phyloP scores from a whole-genome alignment of 2,329 filamentous ascomycete genomes.

The Penicillium concentricum region DNA sequence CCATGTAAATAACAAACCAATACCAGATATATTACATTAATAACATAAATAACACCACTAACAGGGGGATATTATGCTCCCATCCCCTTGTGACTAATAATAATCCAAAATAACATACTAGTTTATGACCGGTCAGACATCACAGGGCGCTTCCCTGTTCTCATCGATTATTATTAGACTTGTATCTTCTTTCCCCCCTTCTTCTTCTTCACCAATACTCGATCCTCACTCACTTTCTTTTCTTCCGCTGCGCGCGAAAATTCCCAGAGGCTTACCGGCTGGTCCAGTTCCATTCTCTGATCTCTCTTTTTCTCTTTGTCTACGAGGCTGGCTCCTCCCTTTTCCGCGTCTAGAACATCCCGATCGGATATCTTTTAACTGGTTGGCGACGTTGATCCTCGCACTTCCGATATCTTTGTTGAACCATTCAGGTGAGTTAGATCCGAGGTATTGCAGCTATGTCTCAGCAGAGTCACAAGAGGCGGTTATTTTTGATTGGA shows the following conservation, averaged over 20 bases:
- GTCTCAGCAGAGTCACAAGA: constrained; percentile 11
- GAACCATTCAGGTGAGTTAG: constrained; percentile 14
- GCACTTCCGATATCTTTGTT: constrained; percentile 10
- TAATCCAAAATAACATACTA: constrained; percentile 10
- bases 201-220: constrained; percentile 16
- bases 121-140: constrained; percentile 10
- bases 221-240: constrained; percentile 26
- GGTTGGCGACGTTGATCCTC: constrained; percentile 7
- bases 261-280: constrained; percentile 35
- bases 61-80: background rate
- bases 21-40: background rate
- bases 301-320: constrained; percentile 30
- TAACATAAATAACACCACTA: background rate
- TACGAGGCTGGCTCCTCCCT: constrained; percentile 40
- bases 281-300: constrained; percentile 36
- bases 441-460: constrained; percentile 18
- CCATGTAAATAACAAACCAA: background rate
- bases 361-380: constrained; percentile 9
- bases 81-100: background rate
- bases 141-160: constrained; percentile 6
- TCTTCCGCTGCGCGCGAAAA: constrained; percentile 37
- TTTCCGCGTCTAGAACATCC: constrained; percentile 14
- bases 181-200: constrained; percentile 8
- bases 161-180: constrained; percentile 20
- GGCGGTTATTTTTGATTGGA: constrained; percentile 6